Conservation (phyloP, 2,329 filamentous ascomycete genomes). For the Exophiala phaeomuriformis region DNA sequence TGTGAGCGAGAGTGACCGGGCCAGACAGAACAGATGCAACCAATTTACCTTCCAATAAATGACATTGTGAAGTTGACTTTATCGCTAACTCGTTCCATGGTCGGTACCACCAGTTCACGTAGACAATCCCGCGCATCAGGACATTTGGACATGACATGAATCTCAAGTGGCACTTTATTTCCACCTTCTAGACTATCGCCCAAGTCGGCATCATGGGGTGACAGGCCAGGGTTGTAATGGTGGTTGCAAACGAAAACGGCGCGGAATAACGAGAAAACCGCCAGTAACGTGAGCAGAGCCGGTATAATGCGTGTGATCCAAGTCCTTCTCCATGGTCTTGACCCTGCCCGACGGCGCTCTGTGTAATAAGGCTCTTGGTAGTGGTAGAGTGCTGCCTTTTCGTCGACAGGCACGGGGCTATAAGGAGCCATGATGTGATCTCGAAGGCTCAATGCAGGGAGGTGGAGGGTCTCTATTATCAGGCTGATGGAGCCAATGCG, state of each 20-base stretch:
- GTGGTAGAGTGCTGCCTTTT: constrained; percentile 2
- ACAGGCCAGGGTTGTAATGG: constrained; percentile 14
- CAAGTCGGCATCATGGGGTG: background rate
- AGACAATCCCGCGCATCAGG: constrained; percentile 84
- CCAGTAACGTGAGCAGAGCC: constrained; percentile 19
- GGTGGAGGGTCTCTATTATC: background rate
- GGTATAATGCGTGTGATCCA: constrained; percentile 15
- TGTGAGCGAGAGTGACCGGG: constrained; percentile 4
- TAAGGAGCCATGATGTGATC: background rate
- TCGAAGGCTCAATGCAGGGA: background rate
- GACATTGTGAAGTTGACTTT: constrained; percentile 89
- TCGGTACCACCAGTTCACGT: constrained; percentile 69
- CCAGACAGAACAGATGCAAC: constrained; percentile 24
- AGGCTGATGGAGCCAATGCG: too few species aligned
- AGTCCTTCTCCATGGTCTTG: background rate
- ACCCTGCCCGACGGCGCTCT: background rate
- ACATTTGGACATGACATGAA: constrained; percentile 96
- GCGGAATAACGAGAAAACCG: constrained; percentile 16
- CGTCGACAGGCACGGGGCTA: background rate
- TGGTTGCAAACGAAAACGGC: constrained; percentile 20
- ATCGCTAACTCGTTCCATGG: constrained; percentile 71
- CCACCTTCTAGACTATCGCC: constrained; percentile 4
- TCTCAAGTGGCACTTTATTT: constrained; percentile 65
- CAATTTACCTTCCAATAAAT: constrained; percentile 68
- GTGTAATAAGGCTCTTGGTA: background rate